These are phyloP conservation scores for Benincasa hispida DNA, from an alignment of 306 rosid species.

Conservation along the genomic window DNA sequence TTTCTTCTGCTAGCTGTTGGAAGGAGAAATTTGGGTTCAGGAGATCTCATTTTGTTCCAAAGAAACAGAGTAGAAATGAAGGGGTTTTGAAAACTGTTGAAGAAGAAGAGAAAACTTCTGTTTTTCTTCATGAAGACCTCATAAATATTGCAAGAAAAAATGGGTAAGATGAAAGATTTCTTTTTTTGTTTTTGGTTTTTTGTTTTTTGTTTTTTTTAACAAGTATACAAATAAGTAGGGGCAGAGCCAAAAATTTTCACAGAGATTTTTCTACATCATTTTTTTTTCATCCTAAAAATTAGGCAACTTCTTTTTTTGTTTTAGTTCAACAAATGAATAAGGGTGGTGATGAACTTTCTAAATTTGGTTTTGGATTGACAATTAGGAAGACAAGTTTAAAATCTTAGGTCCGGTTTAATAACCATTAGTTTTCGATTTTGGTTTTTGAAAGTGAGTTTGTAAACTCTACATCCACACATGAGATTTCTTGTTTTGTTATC, in stretches of 20 bases:
- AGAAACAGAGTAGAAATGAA: conserved; percentile 35
- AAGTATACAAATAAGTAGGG: no score
- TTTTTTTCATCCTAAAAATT: no score
- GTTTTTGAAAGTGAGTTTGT: background rate
- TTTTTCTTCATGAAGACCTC: conserved; percentile 33
- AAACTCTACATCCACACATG: background rate
- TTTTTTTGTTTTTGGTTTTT: no score
- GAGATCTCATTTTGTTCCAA: conserved; percentile 26
- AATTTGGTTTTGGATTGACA: no score
- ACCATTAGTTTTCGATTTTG: background rate
- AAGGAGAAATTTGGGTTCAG: conserved; percentile 62
- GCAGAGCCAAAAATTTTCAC: no score
- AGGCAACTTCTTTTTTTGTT: no score
- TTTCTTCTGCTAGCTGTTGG: conserved; percentile 39
- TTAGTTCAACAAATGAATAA: no score
- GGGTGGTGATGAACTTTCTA: no score
- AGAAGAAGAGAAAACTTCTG: conserved; percentile 38
- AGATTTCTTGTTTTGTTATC: no score
- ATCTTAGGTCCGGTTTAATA: background rate
- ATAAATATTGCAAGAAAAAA: conserved; percentile 27
- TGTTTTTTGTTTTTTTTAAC: no score
- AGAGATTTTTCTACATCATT: no score
- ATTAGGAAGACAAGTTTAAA: background rate
- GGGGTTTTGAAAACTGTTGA: conserved; percentile 38
- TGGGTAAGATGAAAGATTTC: conserved; percentile 26